Evolutionary conservation across 768 basidiomycete species (phyloP), one percentile per base, ranked within the genome.

Genomic region (Rossbeevera mucosa): DNA sequence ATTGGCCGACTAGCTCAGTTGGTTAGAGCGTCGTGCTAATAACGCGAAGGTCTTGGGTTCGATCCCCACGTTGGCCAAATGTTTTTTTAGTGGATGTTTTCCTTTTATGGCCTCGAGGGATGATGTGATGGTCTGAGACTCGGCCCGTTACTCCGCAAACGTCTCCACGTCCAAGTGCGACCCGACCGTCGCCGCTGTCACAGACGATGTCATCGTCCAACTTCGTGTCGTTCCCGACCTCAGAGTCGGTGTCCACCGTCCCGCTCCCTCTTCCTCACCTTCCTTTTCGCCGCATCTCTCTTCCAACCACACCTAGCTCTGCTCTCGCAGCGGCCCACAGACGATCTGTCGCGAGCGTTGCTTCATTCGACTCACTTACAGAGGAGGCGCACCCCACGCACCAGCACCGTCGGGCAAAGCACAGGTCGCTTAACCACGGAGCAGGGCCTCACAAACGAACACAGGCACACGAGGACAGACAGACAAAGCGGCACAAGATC

Each of bases 281-380:
- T 26, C 82, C 83, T 11, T 85, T 85, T 60, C 75, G 83, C 50
- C 74, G 83, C 31, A 85, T 85, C 51, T 84, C 81, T 33, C 67
- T 86, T 47, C 76, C 82, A 49, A 73, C 79, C 33, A 65, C 78
- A 51, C 76, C 83, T 13, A 77, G 76, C 44, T 58, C 76, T 8
- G 64, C 77, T 11, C 53, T 59, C 20, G 52, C 57, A 4, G 50
- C 55, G 3, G 50, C 58, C 7, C 74, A 86, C 55, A 72, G 87
- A 31, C 78, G 83, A 40, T 89, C 88, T 0, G 76, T 86, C 11
- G 79, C 78, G 44, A 90, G 87, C 65, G 74, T 88, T 16, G 76
- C 81, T 5, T 90, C 91, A 0, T 82, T 86, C 59, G 86, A 88
- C 53, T 89, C 88, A 0, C 71, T 86, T 8, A 75, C 79, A 4